These are phyloP conservation scores for Acacia concinna DNA, from an alignment of 331 rosid species.

Conservation along the genomic window DNA sequence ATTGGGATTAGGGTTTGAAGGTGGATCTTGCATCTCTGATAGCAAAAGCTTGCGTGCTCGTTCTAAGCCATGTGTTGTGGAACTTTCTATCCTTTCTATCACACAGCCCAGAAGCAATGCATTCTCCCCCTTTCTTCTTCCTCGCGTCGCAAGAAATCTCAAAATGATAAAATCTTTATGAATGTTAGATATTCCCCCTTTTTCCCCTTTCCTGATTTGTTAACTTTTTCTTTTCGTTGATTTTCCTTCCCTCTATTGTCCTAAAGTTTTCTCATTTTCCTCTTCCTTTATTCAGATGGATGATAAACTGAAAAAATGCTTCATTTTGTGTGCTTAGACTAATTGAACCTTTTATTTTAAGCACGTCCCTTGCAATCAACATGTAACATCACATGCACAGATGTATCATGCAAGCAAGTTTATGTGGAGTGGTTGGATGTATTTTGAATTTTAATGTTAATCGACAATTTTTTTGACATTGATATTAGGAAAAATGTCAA, in stretches of 20 bases:
- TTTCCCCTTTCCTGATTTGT: not conserved
- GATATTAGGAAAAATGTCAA: too few relatives aligned
- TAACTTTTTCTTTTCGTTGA: not conserved
- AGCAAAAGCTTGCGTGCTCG: conserved; percentile 18
- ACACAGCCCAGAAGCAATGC: conserved; percentile 12
- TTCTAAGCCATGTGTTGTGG: not conserved
- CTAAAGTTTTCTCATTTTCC: not conserved
- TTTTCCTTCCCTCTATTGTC: not conserved
- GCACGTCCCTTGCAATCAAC: conserved; percentile 11
- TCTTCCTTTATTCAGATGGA: not conserved
- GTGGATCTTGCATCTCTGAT: conserved; percentile 48
- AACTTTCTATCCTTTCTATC: conserved; percentile 20
- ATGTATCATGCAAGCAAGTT: not conserved
- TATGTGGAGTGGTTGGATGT: not conserved
- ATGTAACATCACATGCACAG: conserved; percentile 29
- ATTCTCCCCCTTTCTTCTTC: conserved; percentile 30
- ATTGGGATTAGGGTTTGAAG: conserved; percentile 42
- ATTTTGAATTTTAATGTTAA: not conserved
- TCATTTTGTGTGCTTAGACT: not conserved
- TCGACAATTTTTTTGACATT: not conserved
- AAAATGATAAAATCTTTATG: not conserved
- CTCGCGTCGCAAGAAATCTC: conserved; percentile 31
- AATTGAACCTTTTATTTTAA: not conserved
- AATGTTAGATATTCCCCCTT: not conserved
- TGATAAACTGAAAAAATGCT: not conserved